These are phyloP conservation scores for Penicillium sp. DNA, from an alignment of 2,329 filamentous ascomycete genomes.

Conservation along the genomic window DNA sequence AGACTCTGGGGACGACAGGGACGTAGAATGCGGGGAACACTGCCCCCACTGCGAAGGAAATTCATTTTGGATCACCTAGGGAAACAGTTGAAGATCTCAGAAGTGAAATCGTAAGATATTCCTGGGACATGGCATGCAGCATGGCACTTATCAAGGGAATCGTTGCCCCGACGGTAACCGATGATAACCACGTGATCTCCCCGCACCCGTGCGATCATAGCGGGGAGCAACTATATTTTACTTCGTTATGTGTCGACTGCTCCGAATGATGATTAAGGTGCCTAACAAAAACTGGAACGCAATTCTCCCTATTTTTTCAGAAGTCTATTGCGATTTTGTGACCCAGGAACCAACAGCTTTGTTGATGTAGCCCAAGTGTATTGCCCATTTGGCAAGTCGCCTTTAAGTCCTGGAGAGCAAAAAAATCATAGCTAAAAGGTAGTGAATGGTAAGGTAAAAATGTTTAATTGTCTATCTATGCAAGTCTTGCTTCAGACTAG, in stretches of 20 bases:
- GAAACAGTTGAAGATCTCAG: not conserved
- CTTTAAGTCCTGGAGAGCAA: not conserved
- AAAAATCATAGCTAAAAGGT: not conserved
- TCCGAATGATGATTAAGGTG: not conserved
- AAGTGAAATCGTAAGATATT: not conserved
- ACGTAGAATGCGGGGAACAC: conserved; percentile 28
- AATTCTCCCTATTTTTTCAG: too few relatives aligned
- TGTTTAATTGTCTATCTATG: not conserved
- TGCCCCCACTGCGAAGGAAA: conserved; percentile 30
- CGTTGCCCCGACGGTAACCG: conserved; percentile 25
- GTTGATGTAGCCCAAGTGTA: not conserved
- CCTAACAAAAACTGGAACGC: too few relatives aligned
- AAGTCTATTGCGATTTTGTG: not conserved
- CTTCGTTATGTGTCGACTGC: not conserved
- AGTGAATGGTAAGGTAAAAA: rapidly evolving
- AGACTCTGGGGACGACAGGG: conserved; percentile 25
- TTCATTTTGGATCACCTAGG: conserved; percentile 24
- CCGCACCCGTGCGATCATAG: conserved; percentile 14
- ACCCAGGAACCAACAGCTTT: not conserved
- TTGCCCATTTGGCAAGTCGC: not conserved
- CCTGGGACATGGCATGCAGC: conserved; percentile 5
- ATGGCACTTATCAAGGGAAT: conserved; percentile 19
- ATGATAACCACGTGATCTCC: conserved; percentile 22
- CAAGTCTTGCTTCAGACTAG: too few relatives aligned
- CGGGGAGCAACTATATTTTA: not conserved